Percentiles rank a stretch among this genome's conserved stretches.
These are phyloP conservation scores for Ophiostoma novo-ulmi DNA, from an alignment of 2,329 filamentous ascomycete genomes.

Conservation along the genomic window DNA sequence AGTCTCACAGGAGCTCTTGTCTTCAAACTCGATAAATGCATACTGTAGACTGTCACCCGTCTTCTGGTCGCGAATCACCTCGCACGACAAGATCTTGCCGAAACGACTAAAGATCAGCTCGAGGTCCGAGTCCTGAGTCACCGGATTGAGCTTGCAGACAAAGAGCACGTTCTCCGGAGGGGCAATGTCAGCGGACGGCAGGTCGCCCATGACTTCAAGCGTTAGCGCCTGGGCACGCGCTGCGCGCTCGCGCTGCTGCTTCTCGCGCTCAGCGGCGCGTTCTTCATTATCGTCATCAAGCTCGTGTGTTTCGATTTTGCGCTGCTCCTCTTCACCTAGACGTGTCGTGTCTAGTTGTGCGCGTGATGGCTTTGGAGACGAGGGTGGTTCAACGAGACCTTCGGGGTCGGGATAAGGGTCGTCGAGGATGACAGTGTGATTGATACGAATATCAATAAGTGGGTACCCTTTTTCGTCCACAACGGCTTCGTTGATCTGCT, in stretches of 20 bases:
- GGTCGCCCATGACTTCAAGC: constrained; percentile 93
- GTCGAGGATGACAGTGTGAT: constrained; percentile 86
- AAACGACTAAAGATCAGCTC: constrained; percentile 96
- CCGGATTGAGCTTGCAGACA: constrained; percentile 96
- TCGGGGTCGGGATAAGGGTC: constrained; percentile 83
- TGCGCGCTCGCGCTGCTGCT: constrained; percentile 76
- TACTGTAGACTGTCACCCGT: constrained; percentile 96
- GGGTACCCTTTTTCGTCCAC: constrained; percentile 81
- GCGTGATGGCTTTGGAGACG: constrained; percentile 74
- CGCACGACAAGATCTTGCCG: constrained; percentile 88
- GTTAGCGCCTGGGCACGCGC: constrained; percentile 91
- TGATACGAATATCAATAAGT: constrained; percentile 88
- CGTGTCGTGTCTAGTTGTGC: constrained; percentile 86
- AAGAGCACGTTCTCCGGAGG: constrained; percentile 96
- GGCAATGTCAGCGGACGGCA: constrained; percentile 95
- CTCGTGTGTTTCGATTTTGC: constrained; percentile 54
- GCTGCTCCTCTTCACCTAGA: constrained; percentile 77
- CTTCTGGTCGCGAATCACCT: constrained; percentile 89
- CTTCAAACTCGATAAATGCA: constrained; percentile 93
- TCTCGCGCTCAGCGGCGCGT: constrained; percentile 61
- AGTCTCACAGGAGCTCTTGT: constrained; percentile 86
- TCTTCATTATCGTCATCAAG: constrained; percentile 61
- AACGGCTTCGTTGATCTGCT: constrained; percentile 88
- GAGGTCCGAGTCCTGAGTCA: constrained; percentile 89
- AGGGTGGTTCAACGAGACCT: constrained; percentile 68